Base-by-base conservation (phyloP, 805 yeast species). In the Kluyveromyces lactis region DNA sequence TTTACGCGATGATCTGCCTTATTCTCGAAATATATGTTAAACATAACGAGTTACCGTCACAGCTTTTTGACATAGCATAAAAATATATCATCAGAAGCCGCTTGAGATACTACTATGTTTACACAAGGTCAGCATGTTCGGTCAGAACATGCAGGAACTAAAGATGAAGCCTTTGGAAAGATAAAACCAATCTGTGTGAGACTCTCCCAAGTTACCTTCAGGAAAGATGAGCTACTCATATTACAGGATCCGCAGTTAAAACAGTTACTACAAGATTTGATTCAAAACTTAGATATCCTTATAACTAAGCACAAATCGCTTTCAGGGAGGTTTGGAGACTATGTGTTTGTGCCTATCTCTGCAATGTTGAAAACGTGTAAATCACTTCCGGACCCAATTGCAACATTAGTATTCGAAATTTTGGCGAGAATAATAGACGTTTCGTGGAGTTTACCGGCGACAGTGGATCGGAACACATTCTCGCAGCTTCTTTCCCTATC, bases 311-410 rank as follows among this genome's bases (percentile, higher is more conserved):
- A 40, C 8, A 38, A 45, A 3, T 33, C 41, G 1, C 39, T 70
- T 1, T 61, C 75, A 0, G 45, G 63, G 1, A 63, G 62, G 18
- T 50, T 79, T 15, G 81, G 81, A 0, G 83, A 79, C 44, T 78
- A 79, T 42, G 66, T 79, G 1, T 78, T 77, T 55, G 69, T 76
- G 10, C 86, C 87, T 0, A 49, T 81, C 2, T 69, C 77, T 1
- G 69, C 71, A 39, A 51, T 81, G 7, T 55, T 81, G 30, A 71
- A 72, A 41, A 70, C 70, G 31, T 67, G 67, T 1, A 45, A 63
- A n/a, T 51, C 78, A 1, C 66, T 71, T 2, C 74, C 71, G 33
- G 47, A 67, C 0, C 74, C 68, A 34, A 58, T 68, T 2, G 78
- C 74, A 42, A 56, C 62, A 19, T 52, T 73, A 1, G 50, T 80